Percentiles rank a stretch among this genome's conserved stretches.
Conservation (phyloP, 345 rosid genomes). For the Chamaenerion angustifolium region DNA sequence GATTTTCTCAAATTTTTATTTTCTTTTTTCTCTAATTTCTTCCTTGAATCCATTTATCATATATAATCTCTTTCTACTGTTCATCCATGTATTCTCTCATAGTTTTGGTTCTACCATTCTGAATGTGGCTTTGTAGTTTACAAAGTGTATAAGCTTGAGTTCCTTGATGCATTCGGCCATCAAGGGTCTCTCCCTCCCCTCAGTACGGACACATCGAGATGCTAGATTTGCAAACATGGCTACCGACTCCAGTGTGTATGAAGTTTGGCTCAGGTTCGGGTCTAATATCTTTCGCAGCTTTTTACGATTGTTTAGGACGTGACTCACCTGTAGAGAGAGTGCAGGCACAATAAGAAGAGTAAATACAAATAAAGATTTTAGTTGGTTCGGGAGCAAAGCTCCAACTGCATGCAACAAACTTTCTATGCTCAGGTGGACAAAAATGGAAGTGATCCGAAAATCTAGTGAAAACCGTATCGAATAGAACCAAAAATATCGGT, state of each 20-base stretch:
- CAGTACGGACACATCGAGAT: slow-evolving; percentile 79
- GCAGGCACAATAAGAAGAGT: no score
- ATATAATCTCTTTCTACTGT: no score
- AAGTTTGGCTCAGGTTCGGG: slow-evolving; percentile 6
- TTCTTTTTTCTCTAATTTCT: no score
- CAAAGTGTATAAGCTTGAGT: slow-evolving; percentile 17
- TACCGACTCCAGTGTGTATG: slow-evolving; percentile 11
- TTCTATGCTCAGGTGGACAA: slow-evolving; percentile 6
- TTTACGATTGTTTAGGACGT: slow-evolving; percentile 3
- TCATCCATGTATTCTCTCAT: no score
- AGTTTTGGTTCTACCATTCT: no score
- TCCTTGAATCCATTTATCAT: no score
- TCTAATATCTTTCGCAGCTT: slow-evolving; percentile 9
- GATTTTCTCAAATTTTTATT: no score
- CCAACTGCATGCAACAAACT: not conserved
- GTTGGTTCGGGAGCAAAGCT: no score
- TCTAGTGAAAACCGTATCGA: no score
- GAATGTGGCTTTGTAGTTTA: slow-evolving; percentile 75
- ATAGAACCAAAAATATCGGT: no score
- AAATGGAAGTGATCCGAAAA: no score
- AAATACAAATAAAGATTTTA: no score
- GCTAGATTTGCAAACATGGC: slow-evolving; percentile 87
- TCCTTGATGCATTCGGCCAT: slow-evolving; percentile 8
- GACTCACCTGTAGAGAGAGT: slow-evolving; percentile 12
- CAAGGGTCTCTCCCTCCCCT: slow-evolving; percentile 74